These are phyloP conservation scores for Biancaea sappan DNA, from an alignment of 306 rosid species.

Conservation along the genomic window DNA sequence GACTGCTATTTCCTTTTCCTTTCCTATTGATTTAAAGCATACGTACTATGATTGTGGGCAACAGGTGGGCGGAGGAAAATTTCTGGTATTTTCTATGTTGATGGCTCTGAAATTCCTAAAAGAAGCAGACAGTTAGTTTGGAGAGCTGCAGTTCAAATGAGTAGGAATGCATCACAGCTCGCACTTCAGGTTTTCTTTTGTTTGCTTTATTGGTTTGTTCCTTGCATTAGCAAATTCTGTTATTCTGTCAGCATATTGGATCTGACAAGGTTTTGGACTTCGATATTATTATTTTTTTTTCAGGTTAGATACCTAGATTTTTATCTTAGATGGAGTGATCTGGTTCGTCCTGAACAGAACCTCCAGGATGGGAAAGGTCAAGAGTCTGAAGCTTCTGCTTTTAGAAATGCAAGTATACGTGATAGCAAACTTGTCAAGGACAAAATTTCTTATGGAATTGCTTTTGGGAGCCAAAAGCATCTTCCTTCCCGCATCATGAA, in stretches of 20 bases:
- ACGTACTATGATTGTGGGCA: constrained; percentile 25
- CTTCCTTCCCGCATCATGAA: constrained; percentile 93
- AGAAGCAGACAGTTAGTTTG: constrained; percentile 85
- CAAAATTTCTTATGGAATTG: constrained; percentile 63
- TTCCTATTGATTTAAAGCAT: background rate
- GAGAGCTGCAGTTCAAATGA: constrained; percentile 91
- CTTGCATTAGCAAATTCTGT: constrained; percentile 15
- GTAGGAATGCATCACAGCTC: constrained; percentile 85
- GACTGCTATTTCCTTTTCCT: constrained; percentile 9
- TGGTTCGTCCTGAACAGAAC: constrained; percentile 90
- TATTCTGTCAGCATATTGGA: constrained; percentile 28
- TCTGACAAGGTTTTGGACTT: constrained; percentile 24
- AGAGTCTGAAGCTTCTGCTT: constrained; percentile 88
- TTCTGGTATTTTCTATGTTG: constrained; percentile 69
- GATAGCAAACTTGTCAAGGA: constrained; percentile 64
- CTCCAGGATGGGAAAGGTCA: constrained; percentile 75
- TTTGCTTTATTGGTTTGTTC: constrained; percentile 27
- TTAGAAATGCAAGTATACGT: constrained; percentile 83
- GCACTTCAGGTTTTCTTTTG: constrained; percentile 77
- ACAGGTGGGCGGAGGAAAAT: constrained; percentile 82
- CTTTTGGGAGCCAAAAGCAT: constrained; percentile 88
- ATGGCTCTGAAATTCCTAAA: constrained; percentile 79
- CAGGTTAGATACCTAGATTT: constrained; percentile 91
- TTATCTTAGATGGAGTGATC: constrained; percentile 90
- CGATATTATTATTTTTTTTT: constrained; percentile 43